A percentile compares a stretch with the other conserved stretches of the same genome.
These are phyloP conservation scores for Inga laurina DNA, from an alignment of 306 rosid genomes.

Conservation along the genomic window DNA sequence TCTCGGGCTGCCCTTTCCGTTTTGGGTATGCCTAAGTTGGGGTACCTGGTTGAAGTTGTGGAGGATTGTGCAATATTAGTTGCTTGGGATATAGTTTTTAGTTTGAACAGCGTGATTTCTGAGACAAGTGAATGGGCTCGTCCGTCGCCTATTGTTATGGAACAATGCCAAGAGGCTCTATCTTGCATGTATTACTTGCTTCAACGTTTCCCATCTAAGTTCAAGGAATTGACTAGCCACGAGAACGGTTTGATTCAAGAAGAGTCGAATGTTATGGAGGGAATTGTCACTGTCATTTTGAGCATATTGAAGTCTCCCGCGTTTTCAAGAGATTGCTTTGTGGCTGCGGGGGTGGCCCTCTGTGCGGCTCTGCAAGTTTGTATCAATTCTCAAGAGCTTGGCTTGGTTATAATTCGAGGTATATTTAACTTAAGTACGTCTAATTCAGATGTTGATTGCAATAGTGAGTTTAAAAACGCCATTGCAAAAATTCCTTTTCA, in stretches of 20 bases:
- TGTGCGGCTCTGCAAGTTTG: constrained; percentile 83
- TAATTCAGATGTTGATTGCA: constrained; percentile 30
- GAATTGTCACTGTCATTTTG: constrained; percentile 53
- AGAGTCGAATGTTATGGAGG: constrained; percentile 50
- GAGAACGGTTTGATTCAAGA: constrained; percentile 14
- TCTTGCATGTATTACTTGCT: constrained; percentile 93
- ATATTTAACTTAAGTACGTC: constrained; percentile 47
- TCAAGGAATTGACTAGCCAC: constrained; percentile 32
- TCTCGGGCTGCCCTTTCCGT: constrained; percentile 74
- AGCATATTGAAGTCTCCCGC: constrained; percentile 63
- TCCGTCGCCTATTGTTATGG: constrained; percentile 93
- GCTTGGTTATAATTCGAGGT: constrained; percentile 63
- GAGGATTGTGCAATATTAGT: constrained; percentile 68
- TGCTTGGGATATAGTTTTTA: constrained; percentile 53
- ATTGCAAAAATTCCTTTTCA: constrained; percentile 60
- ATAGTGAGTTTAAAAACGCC: constrained; percentile 40
- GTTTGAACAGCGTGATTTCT: constrained; percentile 55
- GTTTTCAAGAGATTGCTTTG: constrained; percentile 85
- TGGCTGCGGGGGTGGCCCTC: constrained; percentile 91
- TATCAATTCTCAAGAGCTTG: constrained; percentile 66
- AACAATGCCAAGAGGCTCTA: constrained; percentile 94
- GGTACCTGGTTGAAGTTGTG: constrained; percentile 60
- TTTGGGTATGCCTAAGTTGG: constrained; percentile 78
- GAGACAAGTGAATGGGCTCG: constrained; percentile 59
- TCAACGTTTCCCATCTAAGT: constrained; percentile 73